Conservation (phyloP, 1,284 basidiomycete genomes). For the Takashimella koratensis region DNA sequence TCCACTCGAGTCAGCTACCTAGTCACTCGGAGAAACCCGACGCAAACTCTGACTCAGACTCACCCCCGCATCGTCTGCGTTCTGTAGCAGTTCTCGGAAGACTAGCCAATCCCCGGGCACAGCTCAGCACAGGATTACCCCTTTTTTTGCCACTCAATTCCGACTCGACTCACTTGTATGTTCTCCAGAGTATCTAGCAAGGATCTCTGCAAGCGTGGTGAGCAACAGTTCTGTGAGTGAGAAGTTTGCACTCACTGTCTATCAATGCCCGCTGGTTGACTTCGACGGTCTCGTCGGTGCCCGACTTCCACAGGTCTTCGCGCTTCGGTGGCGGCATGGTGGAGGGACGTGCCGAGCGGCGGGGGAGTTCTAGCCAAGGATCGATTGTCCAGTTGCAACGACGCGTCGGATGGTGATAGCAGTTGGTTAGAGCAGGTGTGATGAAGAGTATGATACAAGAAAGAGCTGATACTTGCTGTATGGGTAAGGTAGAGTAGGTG, state of each 20-base stretch:
- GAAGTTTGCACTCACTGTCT: slow-evolving; percentile 57
- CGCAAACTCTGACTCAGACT: slow-evolving; percentile 11
- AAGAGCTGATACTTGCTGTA: too few species aligned
- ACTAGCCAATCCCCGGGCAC: slow-evolving; percentile 52
- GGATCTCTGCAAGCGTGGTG: slow-evolving; percentile 60
- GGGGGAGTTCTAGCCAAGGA: too few species aligned
- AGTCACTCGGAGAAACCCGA: background rate
- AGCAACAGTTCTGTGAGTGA: background rate
- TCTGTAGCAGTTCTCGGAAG: slow-evolving; percentile 87
- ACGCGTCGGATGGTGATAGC: too few species aligned
- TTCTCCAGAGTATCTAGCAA: slow-evolving; percentile 91
- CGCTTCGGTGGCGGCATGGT: slow-evolving; percentile 28
- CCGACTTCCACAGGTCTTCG: slow-evolving; percentile 40
- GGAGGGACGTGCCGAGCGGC: too few species aligned
- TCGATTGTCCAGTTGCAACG: too few species aligned
- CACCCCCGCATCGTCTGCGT: slow-evolving; percentile 85
- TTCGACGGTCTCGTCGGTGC: slow-evolving; percentile 57
- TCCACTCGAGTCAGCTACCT: slow-evolving; percentile 9
- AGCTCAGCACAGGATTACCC: background rate
- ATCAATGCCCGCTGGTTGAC: slow-evolving; percentile 94
- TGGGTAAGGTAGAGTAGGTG: too few species aligned
- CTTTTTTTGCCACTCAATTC: background rate
- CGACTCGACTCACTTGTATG: slow-evolving; percentile 61
- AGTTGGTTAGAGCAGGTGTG: too few species aligned
- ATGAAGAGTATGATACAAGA: too few species aligned